Evolutionary conservation across 2,329 filamentous ascomycete species (phyloP).

Genomic region (Hirsutella minnesotensis): DNA sequence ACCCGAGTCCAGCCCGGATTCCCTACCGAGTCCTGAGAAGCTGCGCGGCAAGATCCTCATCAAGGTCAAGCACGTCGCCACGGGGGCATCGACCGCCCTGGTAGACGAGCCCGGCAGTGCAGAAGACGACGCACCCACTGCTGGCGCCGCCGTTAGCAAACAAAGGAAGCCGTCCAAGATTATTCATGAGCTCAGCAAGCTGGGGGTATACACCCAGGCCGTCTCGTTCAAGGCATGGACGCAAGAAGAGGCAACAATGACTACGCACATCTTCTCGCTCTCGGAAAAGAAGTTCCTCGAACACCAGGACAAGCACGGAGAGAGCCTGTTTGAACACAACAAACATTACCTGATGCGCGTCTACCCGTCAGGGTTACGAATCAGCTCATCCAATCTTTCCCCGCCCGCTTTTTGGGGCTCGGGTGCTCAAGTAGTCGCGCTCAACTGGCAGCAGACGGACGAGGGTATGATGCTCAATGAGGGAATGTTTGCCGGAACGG

Average conservation of each 20-base stretch:
- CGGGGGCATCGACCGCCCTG: slow-evolving; percentile 15
- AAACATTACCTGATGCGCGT: slow-evolving; percentile 72
- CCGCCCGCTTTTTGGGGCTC: slow-evolving; percentile 77
- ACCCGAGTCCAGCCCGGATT: slow-evolving; percentile 30
- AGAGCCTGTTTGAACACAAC: slow-evolving; percentile 67
- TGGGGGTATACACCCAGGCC: slow-evolving; percentile 75
- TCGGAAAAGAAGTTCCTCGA: slow-evolving; percentile 54
- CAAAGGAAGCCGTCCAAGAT: slow-evolving; percentile 46
- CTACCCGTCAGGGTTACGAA: slow-evolving; percentile 72
- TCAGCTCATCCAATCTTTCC: slow-evolving; percentile 78
- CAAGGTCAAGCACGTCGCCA: slow-evolving; percentile 63
- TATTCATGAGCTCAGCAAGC: slow-evolving; percentile 57
- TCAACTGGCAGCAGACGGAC: slow-evolving; percentile 90
- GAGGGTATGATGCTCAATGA: slow-evolving; percentile 94
- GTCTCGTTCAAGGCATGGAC: slow-evolving; percentile 71
- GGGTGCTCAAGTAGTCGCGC: slow-evolving; percentile 79
- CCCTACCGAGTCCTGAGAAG: slow-evolving; percentile 56
- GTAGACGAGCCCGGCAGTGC: slow-evolving; percentile 18
- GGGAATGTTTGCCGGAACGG: slow-evolving; percentile 75
- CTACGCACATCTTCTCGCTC: slow-evolving; percentile 57
- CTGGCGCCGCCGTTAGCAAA: slow-evolving; percentile 28
- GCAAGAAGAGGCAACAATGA: slow-evolving; percentile 57
- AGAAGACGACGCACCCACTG: slow-evolving; percentile 17
- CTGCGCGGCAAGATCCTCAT: slow-evolving; percentile 70
- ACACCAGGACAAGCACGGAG: slow-evolving; percentile 36